Percentiles rank a stretch among this genome's conserved stretches.
These are phyloP conservation scores for Maudiozyma humilis DNA, from an alignment of 1,139 yeast genomes.

Conservation along the genomic window DNA sequence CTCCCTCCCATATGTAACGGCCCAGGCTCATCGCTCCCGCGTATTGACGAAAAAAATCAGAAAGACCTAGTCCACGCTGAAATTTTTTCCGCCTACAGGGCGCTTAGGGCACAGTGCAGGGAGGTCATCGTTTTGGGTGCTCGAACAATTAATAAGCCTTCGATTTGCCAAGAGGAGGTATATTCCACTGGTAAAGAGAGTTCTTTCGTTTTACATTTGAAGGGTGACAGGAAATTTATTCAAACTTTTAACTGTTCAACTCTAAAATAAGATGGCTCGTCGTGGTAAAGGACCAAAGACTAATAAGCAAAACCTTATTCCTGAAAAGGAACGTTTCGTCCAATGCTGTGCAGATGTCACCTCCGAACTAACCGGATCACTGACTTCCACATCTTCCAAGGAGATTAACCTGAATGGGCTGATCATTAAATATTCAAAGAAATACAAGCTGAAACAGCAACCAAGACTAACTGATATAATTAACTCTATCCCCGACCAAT, in stretches of 20 bases:
- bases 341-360: constrained; percentile 93
- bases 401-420: constrained; percentile 88
- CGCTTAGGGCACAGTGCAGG: neutral
- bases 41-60: neutral
- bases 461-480: constrained; percentile 94
- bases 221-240: neutral
- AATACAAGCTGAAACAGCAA: constrained; percentile 83
- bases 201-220: too few species aligned
- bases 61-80: neutral
- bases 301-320: constrained; percentile 54
- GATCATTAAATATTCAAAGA: constrained; percentile 76
- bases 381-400: constrained; percentile 47
- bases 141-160: neutral
- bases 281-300: constrained; percentile 33
- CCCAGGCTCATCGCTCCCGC: neutral
- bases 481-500: constrained; percentile 91
- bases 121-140: neutral
- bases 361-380: constrained; percentile 71
- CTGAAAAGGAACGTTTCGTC: constrained; percentile 86
- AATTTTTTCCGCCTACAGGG: neutral
- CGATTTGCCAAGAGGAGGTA: too few species aligned
- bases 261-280: constrained; percentile 29
- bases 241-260: neutral
- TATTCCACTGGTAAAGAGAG: too few species aligned
- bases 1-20: too few species aligned